Evolutionary conservation across 2,329 filamentous ascomycete genomes (phyloP).

Genomic region (Onygenales sp.): DNA sequence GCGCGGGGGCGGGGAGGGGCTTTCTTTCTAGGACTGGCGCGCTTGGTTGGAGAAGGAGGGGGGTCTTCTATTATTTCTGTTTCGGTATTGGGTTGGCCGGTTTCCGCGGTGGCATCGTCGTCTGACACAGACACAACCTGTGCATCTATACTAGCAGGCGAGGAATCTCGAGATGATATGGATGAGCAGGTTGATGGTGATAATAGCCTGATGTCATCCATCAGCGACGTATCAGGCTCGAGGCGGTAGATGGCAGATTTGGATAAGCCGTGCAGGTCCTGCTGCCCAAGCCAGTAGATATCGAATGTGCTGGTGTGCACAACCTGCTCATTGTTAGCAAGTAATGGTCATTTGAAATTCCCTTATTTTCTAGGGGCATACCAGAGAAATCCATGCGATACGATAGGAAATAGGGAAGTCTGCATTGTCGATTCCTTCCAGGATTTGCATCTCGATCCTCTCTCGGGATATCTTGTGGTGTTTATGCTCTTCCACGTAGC

Average conservation of each 20-base stretch:
- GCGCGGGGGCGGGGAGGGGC: not conserved
- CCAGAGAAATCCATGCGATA: conserved; percentile 17
- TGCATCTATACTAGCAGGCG: not conserved
- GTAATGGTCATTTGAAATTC: not conserved
- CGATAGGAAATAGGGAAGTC: conserved; percentile 13
- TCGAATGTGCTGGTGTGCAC: conserved; percentile 17
- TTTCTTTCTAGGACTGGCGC: not conserved
- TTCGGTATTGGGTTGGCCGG: not conserved
- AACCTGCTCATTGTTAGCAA: conserved; percentile 10
- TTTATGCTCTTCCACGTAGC: conserved; percentile 8
- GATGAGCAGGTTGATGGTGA: conserved; percentile 3
- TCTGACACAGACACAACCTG: not conserved
- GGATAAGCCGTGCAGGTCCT: conserved; percentile 8
- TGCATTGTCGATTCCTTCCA: conserved; percentile 13
- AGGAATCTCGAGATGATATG: not conserved
- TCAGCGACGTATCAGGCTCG: conserved; percentile 10
- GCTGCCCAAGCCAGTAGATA: conserved; percentile 15
- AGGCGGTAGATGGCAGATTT: conserved; percentile 11
- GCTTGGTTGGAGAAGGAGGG: not conserved
- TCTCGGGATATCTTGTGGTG: conserved; percentile 13
- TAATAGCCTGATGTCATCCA: conserved; percentile 3
- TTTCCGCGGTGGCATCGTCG: not conserved
- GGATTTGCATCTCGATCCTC: conserved; percentile 16
- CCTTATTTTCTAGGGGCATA: conserved; percentile 3
- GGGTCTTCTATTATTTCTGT: not conserved